These are phyloP conservation scores for Diaporthe aspalathi DNA, from an alignment of 2,329 filamentous ascomycete genomes.

Conservation along the genomic window DNA sequence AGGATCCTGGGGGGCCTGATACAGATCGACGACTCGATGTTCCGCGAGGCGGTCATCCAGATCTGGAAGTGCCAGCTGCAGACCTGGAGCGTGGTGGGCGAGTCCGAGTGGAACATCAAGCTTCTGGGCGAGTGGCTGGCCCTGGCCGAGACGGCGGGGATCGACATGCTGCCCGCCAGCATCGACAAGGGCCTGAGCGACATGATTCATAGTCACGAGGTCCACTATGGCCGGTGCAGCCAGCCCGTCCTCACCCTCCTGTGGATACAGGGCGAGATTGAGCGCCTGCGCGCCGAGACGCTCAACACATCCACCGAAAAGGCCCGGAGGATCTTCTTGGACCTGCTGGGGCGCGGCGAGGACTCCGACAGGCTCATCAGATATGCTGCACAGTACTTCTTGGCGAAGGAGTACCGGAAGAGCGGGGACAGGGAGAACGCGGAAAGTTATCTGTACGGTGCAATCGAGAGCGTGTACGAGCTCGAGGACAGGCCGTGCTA, in stretches of 20 bases:
- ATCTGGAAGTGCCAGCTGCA: conserved; percentile 3
- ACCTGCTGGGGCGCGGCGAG: background rate
- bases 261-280: conserved; percentile 1
- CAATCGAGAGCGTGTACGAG: background rate
- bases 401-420: background rate
- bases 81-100: background rate
- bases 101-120: background rate
- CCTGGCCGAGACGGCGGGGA: background rate
- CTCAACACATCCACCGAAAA: background rate
- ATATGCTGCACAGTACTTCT: conserved; percentile 9
- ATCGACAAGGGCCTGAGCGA: background rate
- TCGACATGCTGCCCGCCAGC: background rate
- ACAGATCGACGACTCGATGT: background rate
- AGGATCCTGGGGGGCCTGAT: background rate
- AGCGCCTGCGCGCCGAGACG: background rate
- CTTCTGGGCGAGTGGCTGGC: conserved; percentile 14
- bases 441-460: background rate
- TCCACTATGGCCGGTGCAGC: background rate
- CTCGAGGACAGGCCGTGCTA: conserved; percentile 9
- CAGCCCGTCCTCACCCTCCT: background rate
- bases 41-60: conserved; percentile 3
- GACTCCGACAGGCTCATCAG: background rate
- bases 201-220: background rate
- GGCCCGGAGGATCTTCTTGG: background rate
- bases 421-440: background rate